These are phyloP conservation scores for Aspergillus glaucus DNA, from an alignment of 2,329 filamentous ascomycete species.

Conservation along the genomic window DNA sequence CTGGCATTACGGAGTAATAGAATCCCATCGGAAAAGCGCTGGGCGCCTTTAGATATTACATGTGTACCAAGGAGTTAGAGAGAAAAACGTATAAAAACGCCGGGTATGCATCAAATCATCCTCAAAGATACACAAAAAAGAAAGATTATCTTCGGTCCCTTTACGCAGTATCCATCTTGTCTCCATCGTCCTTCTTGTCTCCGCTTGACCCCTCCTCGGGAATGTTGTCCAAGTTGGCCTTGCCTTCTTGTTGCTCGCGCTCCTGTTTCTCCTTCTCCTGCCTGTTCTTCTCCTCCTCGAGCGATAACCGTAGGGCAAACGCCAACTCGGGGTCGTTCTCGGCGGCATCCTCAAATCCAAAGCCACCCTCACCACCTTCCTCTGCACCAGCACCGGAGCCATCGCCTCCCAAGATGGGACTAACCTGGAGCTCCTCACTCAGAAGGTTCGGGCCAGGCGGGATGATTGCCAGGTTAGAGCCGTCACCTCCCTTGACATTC, in stretches of 20 bases:
- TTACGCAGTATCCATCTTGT: conserved; percentile 90
- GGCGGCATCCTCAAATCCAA: conserved; percentile 77
- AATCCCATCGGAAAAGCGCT: background rate
- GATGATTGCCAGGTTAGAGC: conserved; percentile 84
- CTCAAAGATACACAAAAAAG: conserved; percentile 7
- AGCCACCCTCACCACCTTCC: conserved; percentile 51
- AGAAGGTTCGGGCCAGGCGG: conserved; percentile 86
- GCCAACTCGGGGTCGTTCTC: conserved; percentile 84
- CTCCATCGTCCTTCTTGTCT: conserved; percentile 52
- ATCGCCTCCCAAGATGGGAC: conserved; percentile 83
- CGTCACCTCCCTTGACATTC: conserved; percentile 82
- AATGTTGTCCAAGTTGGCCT: conserved; percentile 72
- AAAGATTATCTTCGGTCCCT: conserved; percentile 7
- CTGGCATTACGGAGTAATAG: background rate
- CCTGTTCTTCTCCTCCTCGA: conserved; percentile 94
- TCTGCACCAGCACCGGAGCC: conserved; percentile 53
- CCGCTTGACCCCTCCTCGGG: conserved; percentile 67
- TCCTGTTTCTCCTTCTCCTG: conserved; percentile 79
- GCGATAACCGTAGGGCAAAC: conserved; percentile 89
- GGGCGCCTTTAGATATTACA: conserved; percentile 15
- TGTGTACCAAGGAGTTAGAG: conserved; percentile 4
- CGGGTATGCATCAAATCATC: conserved; percentile 34
- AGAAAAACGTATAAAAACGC: conserved; percentile 26
- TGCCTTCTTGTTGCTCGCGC: conserved; percentile 64
- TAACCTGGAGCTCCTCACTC: conserved; percentile 83